These are phyloP conservation scores for Voacanga thouarsii DNA, from an alignment of 257 asterid genomes.

Conservation along the genomic window DNA sequence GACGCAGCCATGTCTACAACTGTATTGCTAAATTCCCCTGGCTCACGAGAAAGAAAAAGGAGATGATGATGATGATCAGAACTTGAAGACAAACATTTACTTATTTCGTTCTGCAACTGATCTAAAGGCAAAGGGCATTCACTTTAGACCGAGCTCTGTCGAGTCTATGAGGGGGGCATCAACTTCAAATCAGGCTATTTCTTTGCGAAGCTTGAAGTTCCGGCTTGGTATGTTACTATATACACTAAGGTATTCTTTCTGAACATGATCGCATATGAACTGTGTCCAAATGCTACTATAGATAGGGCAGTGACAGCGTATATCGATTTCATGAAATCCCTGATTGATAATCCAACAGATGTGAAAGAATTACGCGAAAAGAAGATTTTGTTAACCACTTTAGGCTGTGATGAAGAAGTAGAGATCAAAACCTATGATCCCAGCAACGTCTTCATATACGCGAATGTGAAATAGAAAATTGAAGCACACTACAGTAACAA, in stretches of 20 bases:
- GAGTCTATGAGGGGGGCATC: constrained; percentile 17
- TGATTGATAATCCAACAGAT: constrained; percentile 21
- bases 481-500: constrained; percentile 6
- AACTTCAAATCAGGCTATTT: constrained; percentile 17
- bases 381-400: constrained; percentile 19
- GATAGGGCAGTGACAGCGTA: constrained; percentile 12
- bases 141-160: constrained; percentile 11
- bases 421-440: constrained; percentile 5
- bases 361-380: constrained; percentile 32
- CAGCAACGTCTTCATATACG: not conserved
- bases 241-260: constrained; percentile 15
- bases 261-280: constrained; percentile 37
- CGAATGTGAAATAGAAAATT: not conserved
- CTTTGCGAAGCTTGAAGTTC: constrained; percentile 26
- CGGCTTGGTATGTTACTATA: constrained; percentile 6
- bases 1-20: not conserved
- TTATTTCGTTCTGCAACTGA: constrained; percentile 25
- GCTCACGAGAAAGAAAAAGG: not conserved
- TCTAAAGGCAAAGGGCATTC: constrained; percentile 39
- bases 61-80: not conserved
- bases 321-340: constrained; percentile 35
- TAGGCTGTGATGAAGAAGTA: constrained; percentile 32
- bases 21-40: not conserved
- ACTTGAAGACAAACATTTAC: not conserved
- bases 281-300: not conserved